Evolutionary conservation across 2,329 filamentous ascomycete species (phyloP).

Genomic region (Sporothrix pallida): DNA sequence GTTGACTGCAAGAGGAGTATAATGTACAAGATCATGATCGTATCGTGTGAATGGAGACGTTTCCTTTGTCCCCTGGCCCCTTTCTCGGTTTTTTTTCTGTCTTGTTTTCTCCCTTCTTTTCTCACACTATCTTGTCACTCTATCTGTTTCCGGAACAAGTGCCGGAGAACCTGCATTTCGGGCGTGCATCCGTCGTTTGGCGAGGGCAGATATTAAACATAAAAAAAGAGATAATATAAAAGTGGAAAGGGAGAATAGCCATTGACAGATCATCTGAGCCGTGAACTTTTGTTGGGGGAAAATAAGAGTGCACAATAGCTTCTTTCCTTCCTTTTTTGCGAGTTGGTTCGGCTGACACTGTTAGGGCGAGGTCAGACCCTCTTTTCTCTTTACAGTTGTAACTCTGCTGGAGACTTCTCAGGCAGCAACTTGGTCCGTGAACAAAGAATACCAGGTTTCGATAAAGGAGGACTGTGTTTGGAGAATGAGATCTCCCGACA

Average conservation of each 20-base stretch:
- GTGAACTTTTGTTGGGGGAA: slow-evolving; percentile 13
- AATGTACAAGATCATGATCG: neutral
- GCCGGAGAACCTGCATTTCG: slow-evolving; percentile 21
- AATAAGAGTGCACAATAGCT: neutral
- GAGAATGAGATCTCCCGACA: neutral
- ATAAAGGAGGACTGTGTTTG: neutral
- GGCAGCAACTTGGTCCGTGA: slow-evolving; percentile 31
- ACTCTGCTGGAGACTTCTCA: slow-evolving; percentile 8
- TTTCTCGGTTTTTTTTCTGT: neutral
- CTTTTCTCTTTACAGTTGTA: neutral
- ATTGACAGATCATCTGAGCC: neutral
- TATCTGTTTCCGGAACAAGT: slow-evolving; percentile 15
- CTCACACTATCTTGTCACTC: neutral
- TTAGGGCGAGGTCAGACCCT: neutral
- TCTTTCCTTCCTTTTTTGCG: neutral
- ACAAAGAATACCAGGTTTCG: neutral
- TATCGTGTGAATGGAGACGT: neutral
- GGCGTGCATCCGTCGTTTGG: neutral
- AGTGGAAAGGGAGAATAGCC: neutral
- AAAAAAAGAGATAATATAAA: neutral
- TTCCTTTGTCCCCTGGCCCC: neutral
- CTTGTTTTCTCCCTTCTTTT: neutral
- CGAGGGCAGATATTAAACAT: neutral
- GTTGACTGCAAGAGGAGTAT: too few species aligned
- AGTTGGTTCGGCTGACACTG: too few species aligned